Percentiles rank a stretch among this genome's conserved stretches.
phyloP scores from a whole-genome alignment of 768 basidiomycete species.

The Cystofilobasidium macerans region DNA sequence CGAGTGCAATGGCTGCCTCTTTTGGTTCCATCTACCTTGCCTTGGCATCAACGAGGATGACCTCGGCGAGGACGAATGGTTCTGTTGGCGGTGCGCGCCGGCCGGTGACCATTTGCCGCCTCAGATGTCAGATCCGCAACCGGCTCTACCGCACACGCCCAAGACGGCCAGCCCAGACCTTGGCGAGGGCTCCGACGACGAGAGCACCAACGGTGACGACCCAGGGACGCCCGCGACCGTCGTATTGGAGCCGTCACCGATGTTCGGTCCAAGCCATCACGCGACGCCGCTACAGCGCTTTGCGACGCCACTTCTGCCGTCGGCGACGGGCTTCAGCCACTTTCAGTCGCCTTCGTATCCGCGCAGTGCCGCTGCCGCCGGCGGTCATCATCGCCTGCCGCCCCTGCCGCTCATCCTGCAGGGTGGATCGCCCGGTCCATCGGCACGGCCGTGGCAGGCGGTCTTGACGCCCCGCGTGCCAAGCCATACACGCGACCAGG shows the following conservation, averaged over 20 bases:
- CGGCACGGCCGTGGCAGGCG: not conserved
- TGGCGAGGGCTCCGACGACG: not conserved
- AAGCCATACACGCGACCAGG: not conserved
- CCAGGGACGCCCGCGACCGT: slow-evolving; percentile 2
- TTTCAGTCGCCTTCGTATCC: not conserved
- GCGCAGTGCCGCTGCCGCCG: not conserved
- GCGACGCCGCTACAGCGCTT: not conserved
- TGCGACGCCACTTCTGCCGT: not conserved
- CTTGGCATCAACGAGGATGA: slow-evolving; percentile 18
- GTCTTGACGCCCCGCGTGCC: not conserved
- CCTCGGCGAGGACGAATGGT: slow-evolving; percentile 17
- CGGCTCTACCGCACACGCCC: slow-evolving; percentile 7
- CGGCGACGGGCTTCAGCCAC: not conserved
- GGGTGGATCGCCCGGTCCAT: slow-evolving; percentile 14
- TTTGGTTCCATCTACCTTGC: slow-evolving; percentile 19
- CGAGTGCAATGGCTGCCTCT: slow-evolving; percentile 17
- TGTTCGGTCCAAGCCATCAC: not conserved
- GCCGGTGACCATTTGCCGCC: slow-evolving; percentile 10
- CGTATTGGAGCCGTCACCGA: slow-evolving; percentile 6
- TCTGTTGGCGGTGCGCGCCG: slow-evolving; percentile 23
- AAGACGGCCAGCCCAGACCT: slow-evolving; percentile 1
- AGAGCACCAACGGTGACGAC: not conserved
- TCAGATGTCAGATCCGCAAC: not conserved
- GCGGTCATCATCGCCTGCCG: not conserved
- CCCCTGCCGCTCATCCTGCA: not conserved